These are phyloP conservation scores for Moricandia arvensis DNA, from an alignment of 345 rosid genomes.

Conservation along the genomic window DNA sequence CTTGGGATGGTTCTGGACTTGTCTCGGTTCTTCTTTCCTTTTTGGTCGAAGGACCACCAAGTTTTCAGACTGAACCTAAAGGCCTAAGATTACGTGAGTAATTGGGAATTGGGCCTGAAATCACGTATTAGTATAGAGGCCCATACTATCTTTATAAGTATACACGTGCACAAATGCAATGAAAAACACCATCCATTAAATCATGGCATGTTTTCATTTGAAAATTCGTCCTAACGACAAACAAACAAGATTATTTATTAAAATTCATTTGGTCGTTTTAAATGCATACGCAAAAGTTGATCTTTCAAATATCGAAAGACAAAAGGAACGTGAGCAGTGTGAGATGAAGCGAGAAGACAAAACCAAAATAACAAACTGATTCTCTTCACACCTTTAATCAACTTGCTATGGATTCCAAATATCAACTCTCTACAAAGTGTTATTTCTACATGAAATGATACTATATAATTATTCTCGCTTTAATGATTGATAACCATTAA, in stretches of 20 bases:
- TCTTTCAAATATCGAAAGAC: background rate
- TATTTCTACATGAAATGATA: no score
- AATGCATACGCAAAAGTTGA: background rate
- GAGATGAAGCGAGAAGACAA: background rate
- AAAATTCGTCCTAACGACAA: background rate
- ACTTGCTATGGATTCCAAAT: background rate
- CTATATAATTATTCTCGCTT: no score
- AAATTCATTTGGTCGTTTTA: background rate
- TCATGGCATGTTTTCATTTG: background rate
- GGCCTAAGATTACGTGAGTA: no score
- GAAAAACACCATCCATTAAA: background rate
- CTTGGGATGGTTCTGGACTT: background rate
- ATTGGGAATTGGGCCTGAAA: no score
- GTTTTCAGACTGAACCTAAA: conserved; percentile 9
- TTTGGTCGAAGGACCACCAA: background rate
- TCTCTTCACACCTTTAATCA: background rate
- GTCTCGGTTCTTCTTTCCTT: background rate
- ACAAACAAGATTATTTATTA: background rate
- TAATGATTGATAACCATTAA: no score
- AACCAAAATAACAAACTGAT: background rate
- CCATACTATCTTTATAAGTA: conserved; percentile 1
- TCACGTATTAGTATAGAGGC: background rate
- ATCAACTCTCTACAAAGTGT: background rate
- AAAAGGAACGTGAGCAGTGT: background rate
- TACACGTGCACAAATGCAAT: background rate